These are phyloP conservation scores for Stentor roeselii DNA, from an alignment of 73 alveolate species.

Conservation along the genomic window DNA sequence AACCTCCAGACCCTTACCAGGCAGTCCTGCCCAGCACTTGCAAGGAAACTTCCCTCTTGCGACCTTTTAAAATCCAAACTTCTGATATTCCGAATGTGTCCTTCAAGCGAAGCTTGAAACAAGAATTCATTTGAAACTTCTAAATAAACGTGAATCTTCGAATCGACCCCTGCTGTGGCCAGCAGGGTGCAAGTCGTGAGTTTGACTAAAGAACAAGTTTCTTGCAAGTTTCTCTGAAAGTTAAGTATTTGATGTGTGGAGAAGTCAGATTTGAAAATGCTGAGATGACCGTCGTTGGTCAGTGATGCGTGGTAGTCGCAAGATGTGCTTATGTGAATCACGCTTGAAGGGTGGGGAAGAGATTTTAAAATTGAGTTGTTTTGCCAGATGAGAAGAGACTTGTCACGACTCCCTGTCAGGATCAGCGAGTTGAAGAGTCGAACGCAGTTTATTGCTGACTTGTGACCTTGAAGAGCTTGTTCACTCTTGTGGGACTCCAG, in stretches of 20 bases:
- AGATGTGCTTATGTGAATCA: background rate
- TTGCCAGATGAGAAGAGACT: background rate
- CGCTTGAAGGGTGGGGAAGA: background rate
- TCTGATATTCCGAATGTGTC: slow-evolving; percentile 37
- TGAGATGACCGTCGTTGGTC: background rate
- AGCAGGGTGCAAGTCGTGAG: background rate
- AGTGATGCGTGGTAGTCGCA: background rate
- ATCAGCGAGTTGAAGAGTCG: background rate
- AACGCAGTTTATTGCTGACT: background rate
- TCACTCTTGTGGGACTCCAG: background rate
- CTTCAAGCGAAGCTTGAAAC: slow-evolving; percentile 32
- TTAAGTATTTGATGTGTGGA: background rate
- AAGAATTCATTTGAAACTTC: background rate
- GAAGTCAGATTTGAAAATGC: background rate
- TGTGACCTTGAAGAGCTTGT: slow-evolving; percentile 21
- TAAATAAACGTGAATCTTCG: slow-evolving; percentile 35
- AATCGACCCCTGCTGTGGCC: slow-evolving; percentile 41
- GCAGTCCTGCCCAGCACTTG: slow-evolving; percentile 41
- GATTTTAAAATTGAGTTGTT: background rate
- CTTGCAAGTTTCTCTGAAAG: background rate
- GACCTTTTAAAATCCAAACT: background rate
- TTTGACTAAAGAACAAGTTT: background rate
- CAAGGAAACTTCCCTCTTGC: slow-evolving; percentile 22
- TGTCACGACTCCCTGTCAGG: background rate
- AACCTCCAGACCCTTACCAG: slow-evolving; percentile 38